Percentiles rank a stretch among this genome's conserved stretches.
Evolutionary conservation across 352 stramenopile species (phyloP).

Genomic region (Globisporangium cederbergense): DNA sequence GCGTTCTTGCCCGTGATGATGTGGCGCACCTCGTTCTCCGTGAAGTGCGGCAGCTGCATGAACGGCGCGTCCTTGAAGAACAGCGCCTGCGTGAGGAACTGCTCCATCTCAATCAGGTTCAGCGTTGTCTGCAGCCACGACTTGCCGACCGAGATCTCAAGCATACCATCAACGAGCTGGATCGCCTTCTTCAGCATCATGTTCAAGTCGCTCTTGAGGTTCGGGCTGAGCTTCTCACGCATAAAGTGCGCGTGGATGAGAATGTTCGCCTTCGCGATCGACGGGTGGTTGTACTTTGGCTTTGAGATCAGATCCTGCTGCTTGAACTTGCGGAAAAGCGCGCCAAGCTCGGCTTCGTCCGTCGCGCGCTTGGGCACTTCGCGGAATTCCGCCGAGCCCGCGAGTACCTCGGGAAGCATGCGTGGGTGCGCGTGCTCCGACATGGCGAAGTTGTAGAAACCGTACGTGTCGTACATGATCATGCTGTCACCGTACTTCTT

Average conservation of each 20-base stretch:
- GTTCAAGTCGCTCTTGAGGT: slow-evolving; percentile 88
- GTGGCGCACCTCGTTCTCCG: slow-evolving; percentile 89
- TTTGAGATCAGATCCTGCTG: slow-evolving; percentile 77
- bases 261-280: slow-evolving; percentile 82
- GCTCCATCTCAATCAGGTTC: slow-evolving; percentile 97
- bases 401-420: slow-evolving; percentile 94
- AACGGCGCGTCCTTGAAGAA: slow-evolving; percentile 92
- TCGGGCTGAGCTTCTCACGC: slow-evolving; percentile 74
- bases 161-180: slow-evolving; percentile 97
- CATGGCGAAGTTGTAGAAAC: slow-evolving; percentile 97
- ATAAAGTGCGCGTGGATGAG: slow-evolving; percentile 96
- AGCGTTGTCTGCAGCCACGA: slow-evolving; percentile 93
- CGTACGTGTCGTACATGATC: slow-evolving; percentile 99
- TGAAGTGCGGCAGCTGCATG: slow-evolving; percentile 90
- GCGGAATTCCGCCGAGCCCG: slow-evolving; percentile 89
- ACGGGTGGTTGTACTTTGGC: slow-evolving; percentile 82
- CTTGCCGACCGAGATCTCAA: slow-evolving; percentile 96
- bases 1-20: slow-evolving; percentile 90
- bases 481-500: slow-evolving; percentile 99
- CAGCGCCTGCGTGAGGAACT: slow-evolving; percentile 96
- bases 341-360: slow-evolving; percentile 63
- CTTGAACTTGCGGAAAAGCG: slow-evolving; percentile 78
- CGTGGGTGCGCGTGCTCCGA: slow-evolving; percentile 93
- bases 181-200: slow-evolving; percentile 94
- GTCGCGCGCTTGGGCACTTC: slow-evolving; percentile 62